Conservation (phyloP, 257 asterid species). For the Primulina tabacum region DNA sequence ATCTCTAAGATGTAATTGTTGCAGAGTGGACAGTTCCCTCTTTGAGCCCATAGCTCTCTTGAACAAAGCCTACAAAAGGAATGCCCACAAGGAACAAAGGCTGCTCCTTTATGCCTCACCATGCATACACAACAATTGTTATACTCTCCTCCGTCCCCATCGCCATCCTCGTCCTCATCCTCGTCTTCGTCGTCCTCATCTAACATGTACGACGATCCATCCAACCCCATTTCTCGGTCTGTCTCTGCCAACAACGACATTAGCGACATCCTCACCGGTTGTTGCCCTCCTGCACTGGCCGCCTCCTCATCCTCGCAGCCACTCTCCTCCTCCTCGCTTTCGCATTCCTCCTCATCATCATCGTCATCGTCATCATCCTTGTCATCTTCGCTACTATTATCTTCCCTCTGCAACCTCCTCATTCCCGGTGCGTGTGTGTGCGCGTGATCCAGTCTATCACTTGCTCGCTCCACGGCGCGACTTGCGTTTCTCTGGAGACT, state of each 20-base stretch:
- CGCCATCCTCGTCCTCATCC: conserved; percentile 13
- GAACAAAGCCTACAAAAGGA: conserved; percentile 85
- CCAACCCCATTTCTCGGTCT: conserved; percentile 56
- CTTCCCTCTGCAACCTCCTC: conserved; percentile 32
- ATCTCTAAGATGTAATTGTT: conserved; percentile 80
- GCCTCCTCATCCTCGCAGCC: background rate
- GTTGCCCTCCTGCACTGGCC: conserved; percentile 18
- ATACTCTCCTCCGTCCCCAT: conserved; percentile 23
- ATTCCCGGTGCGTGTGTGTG: conserved; percentile 19
- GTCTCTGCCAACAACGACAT: conserved; percentile 72
- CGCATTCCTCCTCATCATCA: conserved; percentile 12
- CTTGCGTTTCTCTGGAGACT: conserved; percentile 14
- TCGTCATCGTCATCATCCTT: conserved; percentile 5
- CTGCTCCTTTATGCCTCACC: conserved; percentile 78
- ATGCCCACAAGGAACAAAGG: conserved; percentile 79
- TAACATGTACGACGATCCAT: conserved; percentile 43
- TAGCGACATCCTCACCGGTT: conserved; percentile 63
- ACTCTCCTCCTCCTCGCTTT: background rate
- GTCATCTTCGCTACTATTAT: conserved; percentile 11
- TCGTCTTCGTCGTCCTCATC: conserved; percentile 26
- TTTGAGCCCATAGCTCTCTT: conserved; percentile 74
- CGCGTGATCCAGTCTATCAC: conserved; percentile 33
- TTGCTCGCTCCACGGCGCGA: conserved; percentile 30
- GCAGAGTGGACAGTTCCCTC: conserved; percentile 91
- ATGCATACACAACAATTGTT: conserved; percentile 68